Evolutionary conservation across 768 basidiomycete genomes (phyloP).

Genomic region (Suillus luteus): DNA sequence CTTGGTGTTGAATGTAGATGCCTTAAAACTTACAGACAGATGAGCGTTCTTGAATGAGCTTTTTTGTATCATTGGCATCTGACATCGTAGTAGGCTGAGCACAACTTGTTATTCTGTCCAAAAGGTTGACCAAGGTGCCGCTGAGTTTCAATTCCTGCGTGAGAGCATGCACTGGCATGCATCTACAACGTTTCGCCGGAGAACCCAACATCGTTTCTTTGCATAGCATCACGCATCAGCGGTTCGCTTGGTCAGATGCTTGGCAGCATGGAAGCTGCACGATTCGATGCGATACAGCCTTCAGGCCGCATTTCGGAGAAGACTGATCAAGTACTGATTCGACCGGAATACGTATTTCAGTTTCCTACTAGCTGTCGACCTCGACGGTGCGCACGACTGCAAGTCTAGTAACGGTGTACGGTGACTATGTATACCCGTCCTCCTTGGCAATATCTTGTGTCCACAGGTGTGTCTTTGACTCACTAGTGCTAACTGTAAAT

Average conservation of each 20-base stretch:
- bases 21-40: not conserved
- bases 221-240: not conserved
- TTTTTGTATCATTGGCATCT: not conserved
- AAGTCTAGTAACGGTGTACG: not conserved
- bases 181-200: not conserved
- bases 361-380: no score
- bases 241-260: not conserved
- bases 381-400: not conserved
- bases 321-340: not conserved
- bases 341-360: conserved; percentile 1
- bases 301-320: not conserved
- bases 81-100: not conserved
- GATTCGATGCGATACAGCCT: not conserved
- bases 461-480: not conserved
- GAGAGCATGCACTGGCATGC: not conserved
- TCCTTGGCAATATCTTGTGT: not conserved
- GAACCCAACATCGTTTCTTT: conserved; percentile 3
- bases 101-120: not conserved
- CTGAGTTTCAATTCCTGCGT: conserved; percentile 1
- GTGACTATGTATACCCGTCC: not conserved
- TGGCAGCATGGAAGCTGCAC: conserved; percentile 3
- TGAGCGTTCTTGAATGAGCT: not conserved
- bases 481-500: not conserved
- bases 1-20: not conserved
- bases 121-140: not conserved